Evolutionary conservation across 2,329 filamentous ascomycete species (phyloP).

Genomic region (Colletotrichum graminicola): DNA sequence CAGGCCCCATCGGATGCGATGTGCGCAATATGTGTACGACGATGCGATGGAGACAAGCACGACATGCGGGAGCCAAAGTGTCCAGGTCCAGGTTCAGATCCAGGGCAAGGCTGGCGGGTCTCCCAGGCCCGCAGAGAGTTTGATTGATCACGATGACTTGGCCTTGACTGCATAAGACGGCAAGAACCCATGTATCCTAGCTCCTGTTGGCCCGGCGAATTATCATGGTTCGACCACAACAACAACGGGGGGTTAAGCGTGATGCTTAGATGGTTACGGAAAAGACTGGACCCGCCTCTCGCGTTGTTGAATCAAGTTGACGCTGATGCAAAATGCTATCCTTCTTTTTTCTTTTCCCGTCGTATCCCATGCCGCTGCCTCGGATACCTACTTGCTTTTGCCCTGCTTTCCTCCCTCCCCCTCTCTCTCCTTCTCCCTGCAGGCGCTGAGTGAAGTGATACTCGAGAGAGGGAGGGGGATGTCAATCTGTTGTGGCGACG

Average conservation of each 20-base stretch:
- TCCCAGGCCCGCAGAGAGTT: not conserved
- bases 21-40: not conserved
- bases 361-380: not conserved
- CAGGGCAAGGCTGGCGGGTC: conserved; percentile 1
- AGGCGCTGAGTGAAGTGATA: conserved; percentile 9
- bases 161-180: conserved; percentile 4
- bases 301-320: conserved; percentile 16
- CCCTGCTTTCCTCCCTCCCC: not conserved
- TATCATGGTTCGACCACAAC: conserved; percentile 28
- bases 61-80: conserved; percentile 34
- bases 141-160: conserved; percentile 26
- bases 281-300: not conserved
- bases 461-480: not conserved
- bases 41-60: conserved; percentile 32
- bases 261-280: not conserved
- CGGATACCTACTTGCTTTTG: conserved; percentile 36
- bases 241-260: not conserved
- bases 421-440: conserved; percentile 26
- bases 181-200: conserved; percentile 34
- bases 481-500: not conserved
- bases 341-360: not conserved
- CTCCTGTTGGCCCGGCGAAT: conserved; percentile 40
- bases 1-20: conserved; percentile 8
- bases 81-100: conserved; percentile 16
- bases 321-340: conserved; percentile 12